Evolutionary conservation across 2,329 filamentous ascomycete species (phyloP).

Genomic region (Simplicillium sp.): DNA sequence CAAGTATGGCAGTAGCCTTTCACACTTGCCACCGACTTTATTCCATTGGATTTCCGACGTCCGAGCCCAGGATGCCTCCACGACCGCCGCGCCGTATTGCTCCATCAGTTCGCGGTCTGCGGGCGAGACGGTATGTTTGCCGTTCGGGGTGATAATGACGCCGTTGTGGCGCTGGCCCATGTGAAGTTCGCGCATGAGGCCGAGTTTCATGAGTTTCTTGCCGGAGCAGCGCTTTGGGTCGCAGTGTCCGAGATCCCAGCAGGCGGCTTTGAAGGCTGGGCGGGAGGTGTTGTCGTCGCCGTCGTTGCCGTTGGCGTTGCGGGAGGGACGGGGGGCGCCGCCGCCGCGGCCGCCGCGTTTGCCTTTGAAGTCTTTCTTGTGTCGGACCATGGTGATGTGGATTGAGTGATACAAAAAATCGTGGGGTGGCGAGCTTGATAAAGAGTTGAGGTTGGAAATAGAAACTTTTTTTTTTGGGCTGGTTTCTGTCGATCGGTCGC

Average conservation of each 20-base stretch:
- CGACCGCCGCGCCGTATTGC: slow-evolving; percentile 85
- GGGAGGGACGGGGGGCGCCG: slow-evolving; percentile 45
- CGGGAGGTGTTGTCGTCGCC: slow-evolving; percentile 22
- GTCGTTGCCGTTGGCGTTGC: slow-evolving; percentile 33
- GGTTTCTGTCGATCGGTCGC: too few relatives aligned
- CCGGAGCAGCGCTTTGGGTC: slow-evolving; percentile 95
- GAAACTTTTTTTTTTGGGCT: too few relatives aligned
- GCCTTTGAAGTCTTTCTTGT: slow-evolving; percentile 82
- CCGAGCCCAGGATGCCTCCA: slow-evolving; percentile 94
- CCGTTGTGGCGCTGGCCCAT: slow-evolving; percentile 87
- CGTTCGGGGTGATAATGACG: slow-evolving; percentile 92
- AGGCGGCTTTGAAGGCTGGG: slow-evolving; percentile 77
- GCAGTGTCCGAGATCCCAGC: slow-evolving; percentile 97
- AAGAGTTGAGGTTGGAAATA: too few relatives aligned
- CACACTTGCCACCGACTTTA: slow-evolving; percentile 87
- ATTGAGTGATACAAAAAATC: too few relatives aligned
- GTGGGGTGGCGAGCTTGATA: too few relatives aligned
- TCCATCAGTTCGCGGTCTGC: slow-evolving; percentile 76
- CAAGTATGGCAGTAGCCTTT: slow-evolving; percentile 83
- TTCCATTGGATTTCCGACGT: slow-evolving; percentile 85
- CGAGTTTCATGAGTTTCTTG: slow-evolving; percentile 85
- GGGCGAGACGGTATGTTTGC: slow-evolving; percentile 73
- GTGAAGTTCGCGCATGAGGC: slow-evolving; percentile 86
- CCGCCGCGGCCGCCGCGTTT: slow-evolving; percentile 57
- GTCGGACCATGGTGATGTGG: slow-evolving; percentile 65